phyloP scores from a whole-genome alignment of 805 yeast species.

The Yamadazyma nakazawae region DNA sequence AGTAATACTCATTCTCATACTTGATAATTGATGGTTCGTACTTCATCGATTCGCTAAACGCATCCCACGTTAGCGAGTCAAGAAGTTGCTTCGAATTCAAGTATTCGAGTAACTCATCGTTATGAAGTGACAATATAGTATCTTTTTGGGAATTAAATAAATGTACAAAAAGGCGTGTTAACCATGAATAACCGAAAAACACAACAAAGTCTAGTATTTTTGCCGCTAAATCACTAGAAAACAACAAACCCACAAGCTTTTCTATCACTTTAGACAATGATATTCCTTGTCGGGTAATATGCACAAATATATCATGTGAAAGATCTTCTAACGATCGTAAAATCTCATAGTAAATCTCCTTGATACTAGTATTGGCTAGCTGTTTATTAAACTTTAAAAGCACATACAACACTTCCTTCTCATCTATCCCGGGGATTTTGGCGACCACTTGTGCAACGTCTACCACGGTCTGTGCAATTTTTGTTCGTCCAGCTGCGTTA shows the following conservation, averaged over 20 bases:
- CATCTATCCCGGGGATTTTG: slow-evolving; percentile 1
- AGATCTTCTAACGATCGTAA: slow-evolving; percentile 35
- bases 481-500: not conserved
- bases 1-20: slow-evolving; percentile 37
- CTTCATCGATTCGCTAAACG: slow-evolving; percentile 14
- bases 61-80: not conserved
- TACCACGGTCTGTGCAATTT: not conserved
- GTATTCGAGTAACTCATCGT: slow-evolving; percentile 24
- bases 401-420: slow-evolving; percentile 30
- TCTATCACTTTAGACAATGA: slow-evolving; percentile 18
- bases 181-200: slow-evolving; percentile 38
- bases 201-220: slow-evolving; percentile 32
- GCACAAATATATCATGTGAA: slow-evolving; percentile 24
- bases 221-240: not conserved
- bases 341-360: slow-evolving; percentile 35
- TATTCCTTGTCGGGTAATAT: slow-evolving; percentile 37
- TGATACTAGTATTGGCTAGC: slow-evolving; percentile 22
- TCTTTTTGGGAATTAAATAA: slow-evolving; percentile 17
- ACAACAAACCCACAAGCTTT: slow-evolving; percentile 1
- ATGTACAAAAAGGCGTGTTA: slow-evolving; percentile 27
- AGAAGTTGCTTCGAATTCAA: slow-evolving; percentile 19
- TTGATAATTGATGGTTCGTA: slow-evolving; percentile 26
- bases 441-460: not conserved
- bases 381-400: slow-evolving; percentile 32
- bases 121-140: slow-evolving; percentile 18